Base-by-base conservation (phyloP, 179 eudicot genomes). In the Actinidia chinensis region DNA sequence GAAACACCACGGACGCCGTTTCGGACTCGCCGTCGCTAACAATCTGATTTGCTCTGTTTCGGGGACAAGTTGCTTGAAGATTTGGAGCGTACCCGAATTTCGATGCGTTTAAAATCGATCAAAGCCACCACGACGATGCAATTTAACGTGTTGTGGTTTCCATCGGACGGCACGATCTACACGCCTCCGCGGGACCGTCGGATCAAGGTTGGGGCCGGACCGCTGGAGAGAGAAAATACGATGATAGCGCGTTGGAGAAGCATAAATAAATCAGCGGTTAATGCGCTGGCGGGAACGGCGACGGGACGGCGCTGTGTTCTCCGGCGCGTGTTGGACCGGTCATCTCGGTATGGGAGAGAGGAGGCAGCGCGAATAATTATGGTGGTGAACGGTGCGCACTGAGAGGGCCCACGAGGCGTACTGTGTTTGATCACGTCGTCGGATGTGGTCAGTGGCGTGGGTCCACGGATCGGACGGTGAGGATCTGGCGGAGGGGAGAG, bases 321-420 rank as follows among this genome's bases (percentile, higher is more conserved):
- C 98, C 40, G 99, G 98, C 17, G 90, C 99, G 5, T 90, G 97
- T 80, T n/a, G n/a, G 99, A 95, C 75, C 81, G 95, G 40, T 95
- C 99, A 0, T 95, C 12, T 47, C 93, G 75, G 97, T 95, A 50
- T 95, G 99, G 99, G 97, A 95, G 70, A 88, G 90, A 55, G 89
- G 83, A 4, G 74, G 76, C n/a, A 81, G 89, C 71, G 89, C 89
- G 0, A 83, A 85, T 22, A 80, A 93, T n/a, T 63, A 93, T 90
- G 99, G 90, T 82, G 80, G 92, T 89, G 42, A 84, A 82, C 1
- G 99, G 99, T 12, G 99, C 98, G 40, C n/a, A n/a, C 81, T 95
- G 61, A 88, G 95, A 61, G 99, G 99, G 12, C 99, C 93, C 66
- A 74, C 73, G 9, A 90, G 83, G 98, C 97, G 0, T 95, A 18